Base-by-base conservation (phyloP, 2,329 filamentous ascomycete species). In the Neonectria sp. region DNA sequence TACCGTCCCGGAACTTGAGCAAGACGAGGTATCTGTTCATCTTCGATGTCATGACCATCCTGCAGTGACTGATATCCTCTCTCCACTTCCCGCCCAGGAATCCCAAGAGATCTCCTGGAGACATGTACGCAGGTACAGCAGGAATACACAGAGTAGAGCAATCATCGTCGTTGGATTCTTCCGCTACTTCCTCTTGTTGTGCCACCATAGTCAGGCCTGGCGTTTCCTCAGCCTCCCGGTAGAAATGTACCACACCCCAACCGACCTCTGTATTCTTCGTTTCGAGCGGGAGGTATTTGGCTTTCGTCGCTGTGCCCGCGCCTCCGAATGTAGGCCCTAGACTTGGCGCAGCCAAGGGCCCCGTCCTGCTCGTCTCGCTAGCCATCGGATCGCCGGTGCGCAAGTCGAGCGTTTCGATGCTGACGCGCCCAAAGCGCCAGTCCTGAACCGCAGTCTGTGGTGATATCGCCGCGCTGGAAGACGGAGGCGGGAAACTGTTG, bases 11-110 rank as follows among this genome's bases (percentile, higher is more conserved):
- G 78, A 98, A 98, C 82, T 97, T 98, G 89, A 99, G 93, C 68
- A 99, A 85, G 29, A 97, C 95, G 86, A 99, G 93, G 82, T 98
- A 98, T 68, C 95, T 90, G 80, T 97, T 98, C 79, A 94, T 91
- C 70, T 91, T 88, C 60, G 92, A 93, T 1, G 96, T 98, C 85
- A 95, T 91, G 63, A 99, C 93, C 89, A 99, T 94, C 60, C 96
- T 88, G 78, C 97, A 97, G 83, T 99, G 96, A 74, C 92, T 96
- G 65, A 99, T 94, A 67, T 95, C 89, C 65, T 93, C 90, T 78
- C 93, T 89, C 79, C 95, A 97, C 77, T 91, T 90, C 78, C 97
- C 93, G 4, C 96, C 96, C 6, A 98, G 89, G 75, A 97, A 98
- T 0, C 94, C 95, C 70, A 98, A 83, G 66, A 99, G 94, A 77